Evolutionary conservation across 2,329 filamentous ascomycete genomes (phyloP).

Genomic region (Didymella segeticola): DNA sequence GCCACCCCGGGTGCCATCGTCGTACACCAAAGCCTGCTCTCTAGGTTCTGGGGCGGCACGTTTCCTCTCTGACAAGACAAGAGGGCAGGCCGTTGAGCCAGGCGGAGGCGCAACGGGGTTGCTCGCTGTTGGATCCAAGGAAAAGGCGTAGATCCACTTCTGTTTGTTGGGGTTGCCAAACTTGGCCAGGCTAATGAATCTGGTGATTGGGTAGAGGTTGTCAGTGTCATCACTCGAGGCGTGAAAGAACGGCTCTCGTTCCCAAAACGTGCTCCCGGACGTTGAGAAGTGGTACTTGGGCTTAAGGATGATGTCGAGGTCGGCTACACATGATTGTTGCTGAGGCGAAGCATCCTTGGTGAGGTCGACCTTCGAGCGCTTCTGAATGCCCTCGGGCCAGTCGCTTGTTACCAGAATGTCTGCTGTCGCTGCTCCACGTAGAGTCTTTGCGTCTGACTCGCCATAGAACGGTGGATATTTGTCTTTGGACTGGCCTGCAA

Average conservation of each 20-base stretch:
- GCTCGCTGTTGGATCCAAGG: conserved; percentile 69
- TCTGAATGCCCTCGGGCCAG: conserved; percentile 80
- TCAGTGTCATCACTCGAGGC: conserved; percentile 56
- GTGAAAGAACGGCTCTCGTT: conserved; percentile 92
- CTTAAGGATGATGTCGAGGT: conserved; percentile 78
- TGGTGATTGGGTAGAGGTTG: conserved; percentile 70
- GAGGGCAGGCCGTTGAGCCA: conserved; percentile 79
- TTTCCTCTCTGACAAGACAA: conserved; percentile 65
- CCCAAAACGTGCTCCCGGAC: conserved; percentile 76
- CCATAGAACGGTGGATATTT: conserved; percentile 81
- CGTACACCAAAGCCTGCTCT: conserved; percentile 47
- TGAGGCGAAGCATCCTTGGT: conserved; percentile 60
- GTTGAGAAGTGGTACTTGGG: conserved; percentile 90
- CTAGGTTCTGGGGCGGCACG: conserved; percentile 54
- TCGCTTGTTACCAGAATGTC: conserved; percentile 87
- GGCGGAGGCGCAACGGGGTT: conserved; percentile 66
- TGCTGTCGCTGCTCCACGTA: conserved; percentile 77
- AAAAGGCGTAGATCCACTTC: conserved; percentile 77
- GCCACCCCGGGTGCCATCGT: conserved; percentile 43
- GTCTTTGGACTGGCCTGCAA: conserved; percentile 70
- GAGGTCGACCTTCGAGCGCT: conserved; percentile 70
- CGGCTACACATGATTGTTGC: conserved; percentile 73
- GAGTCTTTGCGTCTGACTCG: conserved; percentile 74
- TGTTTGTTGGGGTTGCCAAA: conserved; percentile 78
- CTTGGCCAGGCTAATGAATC: conserved; percentile 87